Evolutionary conservation across 768 basidiomycete genomes (phyloP).

Genomic region (Gautieria morchelliformis): DNA sequence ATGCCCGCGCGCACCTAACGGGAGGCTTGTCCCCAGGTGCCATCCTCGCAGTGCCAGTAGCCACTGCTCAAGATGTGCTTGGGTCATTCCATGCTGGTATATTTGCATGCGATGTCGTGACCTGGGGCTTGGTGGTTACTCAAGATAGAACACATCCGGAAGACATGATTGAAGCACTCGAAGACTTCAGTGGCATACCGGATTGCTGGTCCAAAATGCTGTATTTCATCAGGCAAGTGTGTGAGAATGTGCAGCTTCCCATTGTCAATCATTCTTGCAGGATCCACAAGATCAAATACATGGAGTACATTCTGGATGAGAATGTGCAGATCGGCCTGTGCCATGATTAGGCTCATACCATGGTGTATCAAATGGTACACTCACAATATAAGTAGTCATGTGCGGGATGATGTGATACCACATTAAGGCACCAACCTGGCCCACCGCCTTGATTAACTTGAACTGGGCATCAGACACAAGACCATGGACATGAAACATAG

Average conservation of each 20-base stretch:
- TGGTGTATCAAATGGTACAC: neutral
- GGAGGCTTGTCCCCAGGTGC: neutral
- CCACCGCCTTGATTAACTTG: conserved; percentile 11
- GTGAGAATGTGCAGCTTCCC: conserved; percentile 25
- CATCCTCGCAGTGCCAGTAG: conserved; percentile 6
- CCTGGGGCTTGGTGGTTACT: conserved; percentile 12
- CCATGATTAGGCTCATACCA: neutral
- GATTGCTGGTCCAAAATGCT: conserved; percentile 27
- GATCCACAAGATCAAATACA: conserved; percentile 22
- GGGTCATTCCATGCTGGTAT: conserved; percentile 14
- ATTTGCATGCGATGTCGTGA: conserved; percentile 9
- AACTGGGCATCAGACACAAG: conserved; percentile 13
- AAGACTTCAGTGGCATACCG: no score
- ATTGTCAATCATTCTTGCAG: conserved; percentile 24
- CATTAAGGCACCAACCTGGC: conserved; percentile 10
- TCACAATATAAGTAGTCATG: conserved; percentile 10
- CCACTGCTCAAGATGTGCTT: conserved; percentile 26
- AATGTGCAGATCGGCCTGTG: conserved; percentile 12
- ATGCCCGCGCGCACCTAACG: neutral
- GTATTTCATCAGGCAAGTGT: conserved; percentile 13
- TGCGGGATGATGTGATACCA: conserved; percentile 12
- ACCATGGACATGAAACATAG: conserved; percentile 27
- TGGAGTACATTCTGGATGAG: conserved; percentile 30
- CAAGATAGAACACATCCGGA: no score
- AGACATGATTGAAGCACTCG: no score